phyloP scores from a whole-genome alignment of 768 basidiomycete genomes.

The Russula sp. region DNA sequence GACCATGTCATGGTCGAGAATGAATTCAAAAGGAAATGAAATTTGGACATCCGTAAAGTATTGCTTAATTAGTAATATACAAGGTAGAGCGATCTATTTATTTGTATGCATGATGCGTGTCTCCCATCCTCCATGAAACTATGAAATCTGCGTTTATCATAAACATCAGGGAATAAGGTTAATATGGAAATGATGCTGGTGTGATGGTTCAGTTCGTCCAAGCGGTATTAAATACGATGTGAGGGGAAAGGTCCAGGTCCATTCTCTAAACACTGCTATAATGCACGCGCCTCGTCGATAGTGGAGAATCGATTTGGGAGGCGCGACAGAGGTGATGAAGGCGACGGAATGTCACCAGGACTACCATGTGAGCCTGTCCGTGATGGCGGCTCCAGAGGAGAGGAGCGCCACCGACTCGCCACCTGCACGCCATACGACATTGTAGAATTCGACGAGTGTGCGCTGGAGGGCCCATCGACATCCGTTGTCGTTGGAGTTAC shows the following conservation, averaged over 20 bases:
- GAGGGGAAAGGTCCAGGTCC: neutral
- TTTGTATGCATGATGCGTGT: slow-evolving; percentile 14
- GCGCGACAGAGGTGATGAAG: slow-evolving; percentile 10
- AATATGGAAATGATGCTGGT: slow-evolving; percentile 23
- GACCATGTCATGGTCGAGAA: neutral
- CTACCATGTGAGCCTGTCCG: slow-evolving; percentile 13
- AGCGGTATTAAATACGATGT: slow-evolving; percentile 13
- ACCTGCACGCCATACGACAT: slow-evolving; percentile 27
- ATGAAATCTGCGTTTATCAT: slow-evolving; percentile 1
- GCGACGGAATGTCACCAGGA: neutral
- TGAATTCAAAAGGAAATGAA: too few relatives aligned
- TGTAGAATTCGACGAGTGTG: slow-evolving; percentile 26
- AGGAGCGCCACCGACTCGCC: slow-evolving; percentile 24
- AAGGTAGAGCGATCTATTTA: slow-evolving; percentile 25
- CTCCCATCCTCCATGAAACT: neutral
- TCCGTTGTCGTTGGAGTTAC: slow-evolving; percentile 39
- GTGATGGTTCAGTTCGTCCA: slow-evolving; percentile 2
- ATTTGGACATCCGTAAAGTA: neutral
- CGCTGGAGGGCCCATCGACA: slow-evolving; percentile 25
- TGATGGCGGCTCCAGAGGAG: slow-evolving; percentile 10
- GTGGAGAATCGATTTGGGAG: slow-evolving; percentile 13
- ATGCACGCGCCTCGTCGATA: slow-evolving; percentile 15
- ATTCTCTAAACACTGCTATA: slow-evolving; percentile 9
- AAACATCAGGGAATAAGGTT: slow-evolving; percentile 16
- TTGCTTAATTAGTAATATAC: slow-evolving; percentile 19